Evolutionary conservation across 2,329 filamentous ascomycete species (phyloP), one percentile per base, ranked within the genome.

Genomic region (Clarireedia paspali): DNA sequence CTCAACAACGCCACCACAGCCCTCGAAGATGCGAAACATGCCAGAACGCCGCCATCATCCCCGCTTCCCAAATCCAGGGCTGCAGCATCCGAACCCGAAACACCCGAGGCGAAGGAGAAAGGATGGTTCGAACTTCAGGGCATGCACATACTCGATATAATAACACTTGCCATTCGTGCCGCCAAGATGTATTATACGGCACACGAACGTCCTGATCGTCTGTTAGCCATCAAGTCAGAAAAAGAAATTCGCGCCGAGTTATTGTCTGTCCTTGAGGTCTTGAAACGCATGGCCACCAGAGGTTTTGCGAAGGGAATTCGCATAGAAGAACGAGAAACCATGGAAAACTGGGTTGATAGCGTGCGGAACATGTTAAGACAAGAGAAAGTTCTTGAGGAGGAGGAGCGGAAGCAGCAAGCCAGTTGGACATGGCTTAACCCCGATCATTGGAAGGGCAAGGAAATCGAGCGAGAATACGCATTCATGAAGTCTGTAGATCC

Each of bases 111-210:
- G 17, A 66, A 66, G 5, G 69, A 68, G 30, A 66, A 83, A 62
- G 85, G 84, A 7, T 95, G 88, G 84, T 83, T 88, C 69, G 90
- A 96, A 71, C 80, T 95, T 23, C 89, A 96, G 70, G 94, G 92
- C 17, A 84, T 97, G 76, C 89, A 95, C 66, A 83, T 99, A 39
- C 81, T 97, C 55, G 92, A 97, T 69, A 85, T 95, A 53, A 87
- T 94, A 68, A 99, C 94, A 1, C 78, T 97, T 53, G 92, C 92
- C n/a, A 97, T 99, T 63, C 84, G 91, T 52, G 91, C 92, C 1
- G 94, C 94, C 51, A 96, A 95, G 73, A 86, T 95, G 66, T 99
- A 97, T 74, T 97, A 99, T 72, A 96, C 91, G 0, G 82, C 90
- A 4, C 94, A 97, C 69, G 88, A 95, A 66, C 80, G 91, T 53